Percentiles rank a stretch among this genome's conserved stretches.
phyloP scores from a whole-genome alignment of 768 basidiomycete genomes.

The Rhodotorula sphaerocarpa region DNA sequence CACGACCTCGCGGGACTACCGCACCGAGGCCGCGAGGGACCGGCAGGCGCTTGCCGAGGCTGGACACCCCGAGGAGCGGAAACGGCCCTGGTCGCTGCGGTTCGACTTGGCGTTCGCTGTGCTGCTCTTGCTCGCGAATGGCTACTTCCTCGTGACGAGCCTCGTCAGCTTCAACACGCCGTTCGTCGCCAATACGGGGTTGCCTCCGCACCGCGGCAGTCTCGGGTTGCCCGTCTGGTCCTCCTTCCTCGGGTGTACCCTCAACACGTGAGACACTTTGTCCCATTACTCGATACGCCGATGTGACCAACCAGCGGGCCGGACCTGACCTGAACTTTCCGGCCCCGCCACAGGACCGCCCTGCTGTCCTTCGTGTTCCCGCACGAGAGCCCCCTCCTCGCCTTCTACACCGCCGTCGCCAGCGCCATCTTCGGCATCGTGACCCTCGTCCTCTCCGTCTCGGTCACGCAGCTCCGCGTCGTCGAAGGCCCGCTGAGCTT shows the following conservation, averaged over 20 bases:
- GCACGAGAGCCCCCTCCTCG: constrained; percentile 25
- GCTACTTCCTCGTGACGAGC: constrained; percentile 24
- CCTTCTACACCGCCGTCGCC: constrained; percentile 19
- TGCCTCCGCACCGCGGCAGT: constrained; percentile 23
- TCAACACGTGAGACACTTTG: constrained; percentile 6
- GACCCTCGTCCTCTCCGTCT: constrained; percentile 26
- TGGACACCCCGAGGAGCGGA: neutral
- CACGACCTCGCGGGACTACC: constrained; percentile 1
- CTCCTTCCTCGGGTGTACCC: constrained; percentile 11
- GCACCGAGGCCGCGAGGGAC: constrained; percentile 2
- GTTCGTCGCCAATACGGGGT: constrained; percentile 20
- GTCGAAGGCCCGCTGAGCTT: constrained; percentile 25
- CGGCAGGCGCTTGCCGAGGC: neutral
- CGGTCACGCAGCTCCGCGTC: constrained; percentile 31
- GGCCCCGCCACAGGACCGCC: constrained; percentile 8
- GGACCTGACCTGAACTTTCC: neutral
- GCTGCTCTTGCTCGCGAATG: constrained; percentile 24
- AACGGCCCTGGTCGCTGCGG: constrained; percentile 12
- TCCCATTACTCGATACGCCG: too few relatives aligned
- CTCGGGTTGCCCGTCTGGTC: constrained; percentile 31
- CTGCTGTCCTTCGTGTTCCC: constrained; percentile 29
- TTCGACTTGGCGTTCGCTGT: constrained; percentile 14
- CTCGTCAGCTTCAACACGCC: constrained; percentile 12
- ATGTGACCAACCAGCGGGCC: neutral
- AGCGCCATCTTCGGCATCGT: constrained; percentile 7